Evolutionary conservation across 345 rosid species (phyloP), one percentile per base, ranked within the genome.

Genomic region (Reutealis trisperma): DNA sequence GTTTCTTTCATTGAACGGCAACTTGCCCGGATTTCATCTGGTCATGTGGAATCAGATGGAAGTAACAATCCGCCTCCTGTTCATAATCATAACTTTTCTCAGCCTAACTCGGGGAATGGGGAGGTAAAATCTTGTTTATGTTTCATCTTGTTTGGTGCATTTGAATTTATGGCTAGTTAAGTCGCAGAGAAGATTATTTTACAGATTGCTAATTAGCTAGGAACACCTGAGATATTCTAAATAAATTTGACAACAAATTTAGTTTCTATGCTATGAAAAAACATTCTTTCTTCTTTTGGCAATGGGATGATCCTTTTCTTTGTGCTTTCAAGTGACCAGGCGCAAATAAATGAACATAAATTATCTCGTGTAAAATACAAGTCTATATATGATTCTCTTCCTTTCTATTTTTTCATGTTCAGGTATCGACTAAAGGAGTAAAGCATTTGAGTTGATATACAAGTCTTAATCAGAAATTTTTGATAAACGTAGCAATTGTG

Each of bases 1-100:
- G 94, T 96, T 83, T 80, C 92, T 76, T 92, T 92, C 83, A 92
- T 96, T 75, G 99, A 96, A 67, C 86, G 90, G 59, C 92, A 91
- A 45, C 97, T 96, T 71, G 90, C 91, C 61, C 88, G 97, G 85
- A 88, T 89, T 81, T 93, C 99, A 54, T 90, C 92, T 6, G 89
- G 99, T 69, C 93, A 89, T 77, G 78, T 87, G 75, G 98, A 90
- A 67, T 71, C 90, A 21, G 97, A 93, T 88, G 90, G 85, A 74
- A 77, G 70, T 51, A 81, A 69, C 71, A 84, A 63, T 80, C 74
- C 84, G 71, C 73, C 90, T 69, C 47, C 80, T 75, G 78, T 78
- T 82, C 84, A 83, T 71, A 92, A 88, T 71, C 85, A 79, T 79
- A 85, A 81, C 71, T 82, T 88, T 51, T 75, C 88, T 44, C 96